Evolutionary conservation across 768 basidiomycete genomes (phyloP).

Genomic region (Nidularia sp.): DNA sequence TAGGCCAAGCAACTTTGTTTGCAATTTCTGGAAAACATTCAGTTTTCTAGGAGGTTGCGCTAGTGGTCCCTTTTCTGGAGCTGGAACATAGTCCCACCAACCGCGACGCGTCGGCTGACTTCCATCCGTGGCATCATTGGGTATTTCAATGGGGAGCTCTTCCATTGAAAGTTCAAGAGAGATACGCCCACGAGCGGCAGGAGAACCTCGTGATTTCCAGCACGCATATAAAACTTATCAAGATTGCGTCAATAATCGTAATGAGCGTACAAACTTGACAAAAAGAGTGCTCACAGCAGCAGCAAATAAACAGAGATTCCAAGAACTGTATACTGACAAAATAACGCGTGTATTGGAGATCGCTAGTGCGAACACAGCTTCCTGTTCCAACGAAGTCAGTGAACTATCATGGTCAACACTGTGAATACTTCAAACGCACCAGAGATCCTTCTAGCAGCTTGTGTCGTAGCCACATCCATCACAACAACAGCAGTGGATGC

Average conservation of each 20-base stretch:
- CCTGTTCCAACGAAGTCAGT: slow-evolving; percentile 24
- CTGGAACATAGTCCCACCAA: slow-evolving; percentile 54
- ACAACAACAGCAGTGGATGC: slow-evolving; percentile 36
- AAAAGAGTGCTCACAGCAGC: slow-evolving; percentile 47
- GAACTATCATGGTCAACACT: background rate
- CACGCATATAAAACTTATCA: slow-evolving; percentile 48
- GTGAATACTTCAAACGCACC: slow-evolving; percentile 24
- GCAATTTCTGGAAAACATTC: background rate
- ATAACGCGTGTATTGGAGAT: slow-evolving; percentile 30
- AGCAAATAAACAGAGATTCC: slow-evolving; percentile 55
- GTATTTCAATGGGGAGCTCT: slow-evolving; percentile 27
- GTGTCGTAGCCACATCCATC: slow-evolving; percentile 34
- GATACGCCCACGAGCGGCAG: slow-evolving; percentile 50
- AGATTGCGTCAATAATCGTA: background rate
- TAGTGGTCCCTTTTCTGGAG: slow-evolving; percentile 11
- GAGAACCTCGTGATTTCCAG: slow-evolving; percentile 46
- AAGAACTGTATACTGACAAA: slow-evolving; percentile 45
- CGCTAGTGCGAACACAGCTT: slow-evolving; percentile 36
- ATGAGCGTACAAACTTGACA: background rate
- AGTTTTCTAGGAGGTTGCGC: background rate
- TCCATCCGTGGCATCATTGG: slow-evolving; percentile 15
- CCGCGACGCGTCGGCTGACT: slow-evolving; percentile 26
- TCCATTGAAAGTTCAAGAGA: slow-evolving; percentile 46
- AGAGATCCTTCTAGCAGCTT: slow-evolving; percentile 39
- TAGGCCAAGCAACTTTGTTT: background rate